Conservation (phyloP, 148 eudicot species). For the Cornus florida region DNA sequence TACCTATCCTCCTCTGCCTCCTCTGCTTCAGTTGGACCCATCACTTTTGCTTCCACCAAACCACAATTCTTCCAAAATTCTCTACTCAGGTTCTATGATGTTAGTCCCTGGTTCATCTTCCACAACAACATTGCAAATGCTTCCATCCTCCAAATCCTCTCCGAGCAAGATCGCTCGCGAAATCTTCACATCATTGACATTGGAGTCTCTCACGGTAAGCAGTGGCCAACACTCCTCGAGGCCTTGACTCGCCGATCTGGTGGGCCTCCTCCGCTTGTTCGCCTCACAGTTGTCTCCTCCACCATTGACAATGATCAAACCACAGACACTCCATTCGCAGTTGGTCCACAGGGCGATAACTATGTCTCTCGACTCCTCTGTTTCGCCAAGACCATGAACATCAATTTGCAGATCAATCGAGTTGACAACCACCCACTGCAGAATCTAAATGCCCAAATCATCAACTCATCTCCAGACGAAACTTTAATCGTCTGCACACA, state of each 20-base stretch:
- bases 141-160: conserved; percentile 44
- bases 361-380: conserved; percentile 31
- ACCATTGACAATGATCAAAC: conserved; percentile 12
- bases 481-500: conserved; percentile 44
- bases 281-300: conserved; percentile 39
- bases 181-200: conserved; percentile 53
- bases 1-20: conserved; percentile 29
- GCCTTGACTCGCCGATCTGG: conserved; percentile 41
- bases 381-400: conserved; percentile 37
- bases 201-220: conserved; percentile 58
- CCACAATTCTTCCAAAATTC: conserved; percentile 36
- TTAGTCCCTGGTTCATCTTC: conserved; percentile 52
- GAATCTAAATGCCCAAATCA: conserved; percentile 33
- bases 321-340: conserved; percentile 33
- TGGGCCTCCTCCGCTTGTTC: conserved; percentile 53
- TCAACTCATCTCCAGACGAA: conserved; percentile 40
- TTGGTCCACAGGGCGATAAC: conserved; percentile 34
- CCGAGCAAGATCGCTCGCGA: conserved; percentile 16
- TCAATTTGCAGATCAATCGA: conserved; percentile 45
- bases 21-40: conserved; percentile 8
- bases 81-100: conserved; percentile 42
- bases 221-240: conserved; percentile 55
- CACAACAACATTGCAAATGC: conserved; percentile 52
- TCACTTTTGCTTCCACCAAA: conserved; percentile 34
- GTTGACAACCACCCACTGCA: conserved; percentile 33